A percentile compares a stretch with the other conserved stretches of the same genome.
Evolutionary conservation across 2,329 filamentous ascomycete species (phyloP).

Genomic region (Penicillium verrucosum): DNA sequence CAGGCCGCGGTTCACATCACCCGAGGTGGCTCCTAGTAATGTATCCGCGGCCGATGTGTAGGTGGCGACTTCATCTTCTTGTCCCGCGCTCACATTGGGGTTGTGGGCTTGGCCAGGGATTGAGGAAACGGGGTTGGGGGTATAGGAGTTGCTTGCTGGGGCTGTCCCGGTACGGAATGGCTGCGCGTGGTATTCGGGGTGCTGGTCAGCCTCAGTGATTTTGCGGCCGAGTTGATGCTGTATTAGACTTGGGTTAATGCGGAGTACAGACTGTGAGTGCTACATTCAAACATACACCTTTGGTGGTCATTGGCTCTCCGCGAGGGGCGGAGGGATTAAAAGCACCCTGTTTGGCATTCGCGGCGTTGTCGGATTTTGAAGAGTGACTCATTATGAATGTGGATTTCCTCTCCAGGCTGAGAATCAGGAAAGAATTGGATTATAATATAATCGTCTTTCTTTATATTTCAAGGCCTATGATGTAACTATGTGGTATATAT

Average conservation of each 20-base stretch:
- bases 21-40: constrained; percentile 52
- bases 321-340: constrained; percentile 53
- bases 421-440: neutral
- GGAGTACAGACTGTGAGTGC: constrained; percentile 3
- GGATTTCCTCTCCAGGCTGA: neutral
- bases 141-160: constrained; percentile 51
- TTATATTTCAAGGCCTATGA: neutral
- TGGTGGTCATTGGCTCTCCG: constrained; percentile 52
- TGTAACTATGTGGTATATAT: neutral
- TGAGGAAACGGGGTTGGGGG: constrained; percentile 35
- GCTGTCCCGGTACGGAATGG: constrained; percentile 62
- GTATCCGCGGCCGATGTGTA: constrained; percentile 47
- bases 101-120: constrained; percentile 40
- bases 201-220: constrained; percentile 54
- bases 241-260: constrained; percentile 8
- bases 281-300: constrained; percentile 49
- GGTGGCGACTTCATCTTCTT: constrained; percentile 41
- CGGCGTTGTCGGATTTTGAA: constrained; percentile 52
- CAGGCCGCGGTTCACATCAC: constrained; percentile 52
- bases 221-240: constrained; percentile 64
- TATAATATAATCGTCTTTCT: no score
- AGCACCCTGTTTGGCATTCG: constrained; percentile 51
- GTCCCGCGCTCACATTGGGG: constrained; percentile 35
- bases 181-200: constrained; percentile 63
- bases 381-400: constrained; percentile 22